Base-by-base conservation (phyloP, 495 filamentous ascomycete species). In the Tuber borchii region DNA sequence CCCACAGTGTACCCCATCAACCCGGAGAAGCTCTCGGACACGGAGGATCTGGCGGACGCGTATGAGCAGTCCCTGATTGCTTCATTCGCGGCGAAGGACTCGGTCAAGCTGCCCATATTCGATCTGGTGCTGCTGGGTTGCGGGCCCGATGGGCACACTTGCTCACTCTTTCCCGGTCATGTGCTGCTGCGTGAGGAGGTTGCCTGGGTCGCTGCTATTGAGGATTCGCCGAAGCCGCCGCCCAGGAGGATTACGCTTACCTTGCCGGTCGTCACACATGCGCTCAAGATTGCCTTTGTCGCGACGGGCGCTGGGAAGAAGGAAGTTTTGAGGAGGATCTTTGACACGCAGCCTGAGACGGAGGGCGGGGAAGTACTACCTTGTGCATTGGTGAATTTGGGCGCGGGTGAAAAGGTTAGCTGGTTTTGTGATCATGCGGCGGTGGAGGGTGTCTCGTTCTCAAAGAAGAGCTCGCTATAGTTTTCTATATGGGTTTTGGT, bases 121-220 rank as follows among this genome's bases (percentile, higher is more conserved):
- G 95, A 99, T 82, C 87, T 99, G 40, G 87, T 99, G 34, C 88
- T 99, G 26, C 89, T 99, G 69, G 95, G 95, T 75, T 95, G 92
- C 80, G 95, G 95, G 5, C 95, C 95, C 22, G 95, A 99, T 83
- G 95, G 95, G 51, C 95, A 99, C 85, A 97, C 95, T 39, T 98
- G 96, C 91, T 93, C 91, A 79, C 87, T 98, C 43, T 99, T 99
- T 86, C 96, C 95, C 9, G 91, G 91, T 40, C 95, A 97, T 79
- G 89, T 90, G 69, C 87, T 98, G 61, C 87, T 99, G 77, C 89
- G 94, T 65, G 95, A 98, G 86, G 89, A 89, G 75, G 90, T 91
- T 80, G 94, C 94, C 46, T 99, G 95, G 95, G 93, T 97, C 17
- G 91, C 92, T 8, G 88, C 94, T 5, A 93, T 97, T 80, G 90